Base-by-base conservation (phyloP, 257 asterid genomes). In the Ajuga chamaepitys region DNA sequence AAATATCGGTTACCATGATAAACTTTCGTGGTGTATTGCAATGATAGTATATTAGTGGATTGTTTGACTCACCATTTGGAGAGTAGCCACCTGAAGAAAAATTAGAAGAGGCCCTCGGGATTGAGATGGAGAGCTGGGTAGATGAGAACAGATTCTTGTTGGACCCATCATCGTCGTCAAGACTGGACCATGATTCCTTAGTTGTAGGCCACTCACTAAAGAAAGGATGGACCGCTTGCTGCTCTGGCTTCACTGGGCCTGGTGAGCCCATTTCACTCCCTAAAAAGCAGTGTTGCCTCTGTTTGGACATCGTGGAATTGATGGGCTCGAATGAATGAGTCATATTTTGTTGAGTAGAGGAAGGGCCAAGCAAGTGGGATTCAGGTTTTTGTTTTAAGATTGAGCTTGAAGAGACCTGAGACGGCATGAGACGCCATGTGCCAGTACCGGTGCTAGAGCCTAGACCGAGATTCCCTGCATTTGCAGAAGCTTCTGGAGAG, bases 191-290 rank as follows among this genome's bases (percentile, higher is more conserved):
- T 9, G 95, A 79, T 72, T 85, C 96, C 73, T 87, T 89, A 20
- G 85, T 66, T 6, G 86, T 78, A 9, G 98, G 96, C 95, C 95
- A 87, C 81, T 92, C 96, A 3, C 85, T 88, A 30, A 92, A 92
- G 88, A 89, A 92, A 59, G 87, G 91, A 51, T 80, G 97, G 70
- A 92, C 87, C 0, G 87, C 84, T 18, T 84, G 84, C 46, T 82
- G 91, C 66, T 92, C 92, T 61, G 84, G 95, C 78, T 87, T 85
- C 44, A 44, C 59, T 16, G 83, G 11, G 20, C 85, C 88, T 0
- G 80, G 68, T 0, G 88, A 80, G 68, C 74, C 76, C 1, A 78
- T 70, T 45, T 85, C 95, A 13, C 77, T 79, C 53, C 95, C 85
- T 26, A 87, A 74, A 70, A 85, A 85, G 80, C 89, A 77, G 75